These are phyloP conservation scores for Rosa multiflora DNA, from an alignment of 306 rosid species.

Conservation along the genomic window DNA sequence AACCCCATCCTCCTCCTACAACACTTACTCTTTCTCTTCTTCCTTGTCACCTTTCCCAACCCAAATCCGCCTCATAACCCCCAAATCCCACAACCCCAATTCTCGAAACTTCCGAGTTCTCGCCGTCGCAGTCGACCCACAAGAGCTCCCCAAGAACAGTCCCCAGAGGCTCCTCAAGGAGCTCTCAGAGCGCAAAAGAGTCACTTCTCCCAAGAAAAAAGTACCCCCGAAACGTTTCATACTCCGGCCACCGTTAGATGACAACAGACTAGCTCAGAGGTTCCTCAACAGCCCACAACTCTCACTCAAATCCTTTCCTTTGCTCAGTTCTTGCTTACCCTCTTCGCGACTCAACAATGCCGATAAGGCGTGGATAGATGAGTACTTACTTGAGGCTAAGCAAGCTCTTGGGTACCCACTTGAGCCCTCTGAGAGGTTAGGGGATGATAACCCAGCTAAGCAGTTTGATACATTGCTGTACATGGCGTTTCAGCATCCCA, in stretches of 20 bases:
- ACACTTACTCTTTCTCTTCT: constrained; percentile 48
- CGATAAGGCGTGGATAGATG: constrained; percentile 81
- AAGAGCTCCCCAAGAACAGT: constrained; percentile 63
- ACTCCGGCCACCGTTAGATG: constrained; percentile 81
- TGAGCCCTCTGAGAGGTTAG: constrained; percentile 65
- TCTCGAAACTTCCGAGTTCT: constrained; percentile 28
- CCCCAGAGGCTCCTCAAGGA: constrained; percentile 90
- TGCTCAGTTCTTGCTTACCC: constrained; percentile 84
- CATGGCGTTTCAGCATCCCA: constrained; percentile 95
- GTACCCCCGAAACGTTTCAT: constrained; percentile 66
- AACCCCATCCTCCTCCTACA: constrained; percentile 34
- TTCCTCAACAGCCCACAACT: constrained; percentile 90
- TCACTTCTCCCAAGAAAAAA: constrained; percentile 68
- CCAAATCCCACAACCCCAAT: constrained; percentile 25
- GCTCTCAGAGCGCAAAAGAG: constrained; percentile 78
- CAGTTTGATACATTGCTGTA: constrained; percentile 82
- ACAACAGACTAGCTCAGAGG: constrained; percentile 67
- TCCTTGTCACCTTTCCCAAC: constrained; percentile 53
- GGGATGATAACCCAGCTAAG: constrained; percentile 84
- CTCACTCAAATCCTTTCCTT: constrained; percentile 76
- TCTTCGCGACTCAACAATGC: constrained; percentile 81
- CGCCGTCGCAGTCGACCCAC: constrained; percentile 69
- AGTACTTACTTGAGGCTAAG: constrained; percentile 87
- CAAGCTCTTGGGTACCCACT: constrained; percentile 94
- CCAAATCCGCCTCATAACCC: constrained; percentile 33